phyloP scores from a whole-genome alignment of 306 rosid species.

The Acacia acuminata region DNA sequence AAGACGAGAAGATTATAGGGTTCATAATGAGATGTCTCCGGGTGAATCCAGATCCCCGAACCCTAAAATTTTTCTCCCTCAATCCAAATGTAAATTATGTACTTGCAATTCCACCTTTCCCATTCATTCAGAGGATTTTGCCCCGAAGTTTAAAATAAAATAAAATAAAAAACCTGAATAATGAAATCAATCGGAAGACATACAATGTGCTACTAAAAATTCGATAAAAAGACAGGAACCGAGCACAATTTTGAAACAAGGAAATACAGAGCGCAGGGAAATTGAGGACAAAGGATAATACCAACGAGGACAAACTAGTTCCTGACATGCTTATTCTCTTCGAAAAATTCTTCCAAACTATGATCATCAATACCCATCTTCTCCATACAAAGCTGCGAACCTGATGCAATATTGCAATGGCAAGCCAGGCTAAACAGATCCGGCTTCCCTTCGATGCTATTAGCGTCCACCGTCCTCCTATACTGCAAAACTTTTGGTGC shows the following conservation, averaged over 20 bases:
- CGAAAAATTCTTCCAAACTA: conserved; percentile 54
- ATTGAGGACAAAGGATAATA: conserved; percentile 29
- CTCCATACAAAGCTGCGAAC: not conserved
- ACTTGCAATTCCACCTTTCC: not conserved
- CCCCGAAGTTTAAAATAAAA: too few species aligned
- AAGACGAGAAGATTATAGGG: too few species aligned
- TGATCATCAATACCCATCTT: conserved; percentile 57
- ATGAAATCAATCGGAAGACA: not conserved
- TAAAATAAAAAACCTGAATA: not conserved
- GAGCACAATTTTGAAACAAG: not conserved
- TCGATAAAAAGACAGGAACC: not conserved
- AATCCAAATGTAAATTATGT: conserved; percentile 16
- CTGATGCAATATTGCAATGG: too few species aligned
- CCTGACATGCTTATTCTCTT: conserved; percentile 70
- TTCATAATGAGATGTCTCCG: too few species aligned
- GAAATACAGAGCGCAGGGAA: not conserved
- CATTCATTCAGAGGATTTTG: not conserved
- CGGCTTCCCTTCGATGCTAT: too few species aligned
- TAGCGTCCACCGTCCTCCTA: too few species aligned
- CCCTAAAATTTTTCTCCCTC: too few species aligned
- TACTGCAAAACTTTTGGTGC: too few species aligned
- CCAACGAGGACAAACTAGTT: conserved; percentile 85
- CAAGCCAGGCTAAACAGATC: too few species aligned
- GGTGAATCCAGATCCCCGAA: too few species aligned
- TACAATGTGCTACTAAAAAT: not conserved